Evolutionary conservation across 169 alveolate species (phyloP), one percentile per base, ranked within the genome.

Genomic region (Cryptosporidium meleagridis): DNA sequence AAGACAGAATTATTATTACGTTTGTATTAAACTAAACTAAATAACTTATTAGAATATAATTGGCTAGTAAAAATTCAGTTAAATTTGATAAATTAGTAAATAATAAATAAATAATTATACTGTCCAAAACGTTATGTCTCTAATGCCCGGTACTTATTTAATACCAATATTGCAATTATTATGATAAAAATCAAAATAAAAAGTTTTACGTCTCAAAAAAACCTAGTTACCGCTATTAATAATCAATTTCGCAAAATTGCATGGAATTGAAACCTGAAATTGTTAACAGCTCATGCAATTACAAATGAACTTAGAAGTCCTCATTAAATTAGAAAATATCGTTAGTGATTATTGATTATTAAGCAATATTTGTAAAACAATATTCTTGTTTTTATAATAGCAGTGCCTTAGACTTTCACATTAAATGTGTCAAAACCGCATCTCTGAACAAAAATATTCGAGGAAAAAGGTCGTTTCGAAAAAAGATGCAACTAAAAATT

Each of bases 1-100:
- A 59, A 65, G 72, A 65, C 72, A 37, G 72, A 65, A 55, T 55
- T n/a, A 55, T 48, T 14, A 48, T 48, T 48, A 16, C 55, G 55
- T 48, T 48, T 1, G 55, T 48, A 48, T 1, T 48, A 14, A 48
- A 48, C 6, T 48, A 48, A 0, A 44, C 52, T 44, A 8, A 3
- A 14, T 14, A 48, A 48, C 18, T 48, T 48, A 16, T 48, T 48
- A 7, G 21, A 48, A 48, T 48, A 14, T 16, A 48, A 1, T 48
- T 48, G 55, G 2, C 55, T 48, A 48, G 12, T 48, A 48, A 48
- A 14, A 14, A 48, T 48, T 14, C 21, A 48, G 48, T 41, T 41
- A 8, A 5, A 48, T 48, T 48, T 16, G 21, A 48, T 48, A 7
- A 45, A 48, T 48, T 48, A 16, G 14, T 48, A 45, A 12, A 45